These are phyloP conservation scores for Trypethelium eluteriae DNA, from an alignment of 495 filamentous ascomycete species.

Conservation along the genomic window DNA sequence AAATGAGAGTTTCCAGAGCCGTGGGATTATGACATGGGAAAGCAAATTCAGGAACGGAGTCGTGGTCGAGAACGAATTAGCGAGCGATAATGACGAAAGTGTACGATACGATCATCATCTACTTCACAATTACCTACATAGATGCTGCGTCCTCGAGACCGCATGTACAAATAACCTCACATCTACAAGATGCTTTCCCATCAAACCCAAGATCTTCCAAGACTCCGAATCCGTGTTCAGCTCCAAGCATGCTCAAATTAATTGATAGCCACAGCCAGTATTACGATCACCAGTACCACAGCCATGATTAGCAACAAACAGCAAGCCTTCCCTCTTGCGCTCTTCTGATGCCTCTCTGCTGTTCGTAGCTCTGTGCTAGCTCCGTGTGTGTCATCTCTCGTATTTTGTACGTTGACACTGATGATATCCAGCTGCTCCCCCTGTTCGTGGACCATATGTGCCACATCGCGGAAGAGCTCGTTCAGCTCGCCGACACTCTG, in stretches of 20 bases:
- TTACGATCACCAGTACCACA: conserved; percentile 77
- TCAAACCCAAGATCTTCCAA: background rate
- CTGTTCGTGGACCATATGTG: conserved; percentile 91
- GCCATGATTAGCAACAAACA: conserved; percentile 86
- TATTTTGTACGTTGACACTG: conserved; percentile 73
- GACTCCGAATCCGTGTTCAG: background rate
- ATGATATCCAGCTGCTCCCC: conserved; percentile 86
- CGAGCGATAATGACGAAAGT: background rate
- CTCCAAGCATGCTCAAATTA: background rate
- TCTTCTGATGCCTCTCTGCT: conserved; percentile 86
- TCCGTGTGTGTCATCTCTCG: conserved; percentile 68
- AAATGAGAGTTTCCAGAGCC: conserved; percentile 64
- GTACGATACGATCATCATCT: conserved; percentile 11
- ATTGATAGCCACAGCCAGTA: conserved; percentile 61
- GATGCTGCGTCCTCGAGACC: conserved; percentile 2
- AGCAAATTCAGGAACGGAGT: background rate
- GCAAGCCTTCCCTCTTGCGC: conserved; percentile 83
- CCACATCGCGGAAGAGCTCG: conserved; percentile 92
- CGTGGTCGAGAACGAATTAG: too few relatives aligned
- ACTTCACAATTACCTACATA: background rate
- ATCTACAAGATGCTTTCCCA: background rate
- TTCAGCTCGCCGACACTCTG: conserved; percentile 91
- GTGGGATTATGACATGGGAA: conserved; percentile 45
- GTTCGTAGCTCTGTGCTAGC: conserved; percentile 76
- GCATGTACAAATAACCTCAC: background rate